These are phyloP conservation scores for Apophysomyces elegans DNA, from an alignment of 371 early-diverging fungal species.

Conservation along the genomic window DNA sequence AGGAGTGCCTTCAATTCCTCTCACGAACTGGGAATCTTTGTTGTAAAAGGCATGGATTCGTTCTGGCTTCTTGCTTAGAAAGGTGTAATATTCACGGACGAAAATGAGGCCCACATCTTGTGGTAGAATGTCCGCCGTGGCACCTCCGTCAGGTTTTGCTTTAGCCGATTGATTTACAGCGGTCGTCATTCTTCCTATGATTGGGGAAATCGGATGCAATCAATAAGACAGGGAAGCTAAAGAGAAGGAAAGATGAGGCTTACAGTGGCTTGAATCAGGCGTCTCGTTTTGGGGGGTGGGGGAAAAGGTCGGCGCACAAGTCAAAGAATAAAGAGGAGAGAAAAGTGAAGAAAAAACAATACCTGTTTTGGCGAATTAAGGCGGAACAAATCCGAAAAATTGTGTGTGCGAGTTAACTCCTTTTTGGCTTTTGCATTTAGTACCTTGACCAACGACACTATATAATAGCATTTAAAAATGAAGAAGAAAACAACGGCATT, in stretches of 20 bases:
- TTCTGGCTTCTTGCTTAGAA: slow-evolving; percentile 85
- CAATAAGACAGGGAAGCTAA: background rate
- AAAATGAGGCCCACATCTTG: slow-evolving; percentile 93
- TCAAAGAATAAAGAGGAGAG: background rate
- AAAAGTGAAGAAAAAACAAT: background rate
- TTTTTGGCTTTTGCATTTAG: no score
- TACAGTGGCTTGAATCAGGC: slow-evolving; percentile 10
- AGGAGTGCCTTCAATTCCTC: slow-evolving; percentile 84
- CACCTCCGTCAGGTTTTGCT: background rate
- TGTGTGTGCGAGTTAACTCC: no score
- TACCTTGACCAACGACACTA: no score
- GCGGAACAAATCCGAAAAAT: no score
- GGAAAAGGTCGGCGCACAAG: slow-evolving; percentile 7
- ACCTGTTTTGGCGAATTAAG: background rate
- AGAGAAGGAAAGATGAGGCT: background rate
- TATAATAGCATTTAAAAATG: background rate
- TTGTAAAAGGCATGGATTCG: slow-evolving; percentile 89
- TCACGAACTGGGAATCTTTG: slow-evolving; percentile 77
- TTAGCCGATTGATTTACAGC: slow-evolving; percentile 7
- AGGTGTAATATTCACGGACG: slow-evolving; percentile 95
- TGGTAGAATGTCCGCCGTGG: slow-evolving; percentile 23
- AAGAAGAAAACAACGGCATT: slow-evolving; percentile 32
- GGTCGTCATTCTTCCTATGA: background rate
- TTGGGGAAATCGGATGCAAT: background rate
- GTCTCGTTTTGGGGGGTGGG: background rate